Conservation (phyloP, 176 grass and related monocot genomes). For the Pharus latifolius region DNA sequence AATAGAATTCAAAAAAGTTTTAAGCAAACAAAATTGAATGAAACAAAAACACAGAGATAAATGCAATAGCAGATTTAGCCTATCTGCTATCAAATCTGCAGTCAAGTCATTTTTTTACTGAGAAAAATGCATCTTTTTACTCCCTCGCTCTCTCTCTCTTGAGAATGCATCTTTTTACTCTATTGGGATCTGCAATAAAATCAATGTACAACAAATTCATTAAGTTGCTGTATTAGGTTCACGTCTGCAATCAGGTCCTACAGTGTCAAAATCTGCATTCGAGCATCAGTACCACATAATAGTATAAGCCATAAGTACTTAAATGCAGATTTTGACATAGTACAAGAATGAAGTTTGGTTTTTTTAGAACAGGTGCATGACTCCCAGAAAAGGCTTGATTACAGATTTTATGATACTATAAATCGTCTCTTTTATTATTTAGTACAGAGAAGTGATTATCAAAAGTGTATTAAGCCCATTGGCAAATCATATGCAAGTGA, state of each 20-base stretch:
- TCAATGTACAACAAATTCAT: neutral
- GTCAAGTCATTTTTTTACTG: slow-evolving; percentile 1
- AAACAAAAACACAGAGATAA: neutral
- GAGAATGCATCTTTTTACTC: too few relatives aligned
- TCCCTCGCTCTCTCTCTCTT: too few relatives aligned
- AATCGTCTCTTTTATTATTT: too few relatives aligned
- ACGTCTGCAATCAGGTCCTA: neutral
- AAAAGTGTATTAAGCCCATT: too few relatives aligned
- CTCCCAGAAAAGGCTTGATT: neutral
- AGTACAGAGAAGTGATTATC: too few relatives aligned
- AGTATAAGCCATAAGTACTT: neutral
- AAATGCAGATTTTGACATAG: slow-evolving; percentile 13
- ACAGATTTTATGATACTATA: too few relatives aligned
- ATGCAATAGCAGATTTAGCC: neutral
- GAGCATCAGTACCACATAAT: neutral
- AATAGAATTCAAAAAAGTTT: slow-evolving; percentile 7
- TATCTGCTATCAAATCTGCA: slow-evolving; percentile 15
- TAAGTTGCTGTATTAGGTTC: neutral
- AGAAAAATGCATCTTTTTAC: too few relatives aligned
- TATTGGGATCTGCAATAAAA: slow-evolving; percentile 1
- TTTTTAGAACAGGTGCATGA: too few relatives aligned
- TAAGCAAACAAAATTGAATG: neutral
- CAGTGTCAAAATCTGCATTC: slow-evolving; percentile 9
- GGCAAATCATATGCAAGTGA: too few relatives aligned
- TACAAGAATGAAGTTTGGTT: too few relatives aligned